Base-by-base conservation (phyloP, 208 protist genomes). In the Leishmania braziliensis region DNA sequence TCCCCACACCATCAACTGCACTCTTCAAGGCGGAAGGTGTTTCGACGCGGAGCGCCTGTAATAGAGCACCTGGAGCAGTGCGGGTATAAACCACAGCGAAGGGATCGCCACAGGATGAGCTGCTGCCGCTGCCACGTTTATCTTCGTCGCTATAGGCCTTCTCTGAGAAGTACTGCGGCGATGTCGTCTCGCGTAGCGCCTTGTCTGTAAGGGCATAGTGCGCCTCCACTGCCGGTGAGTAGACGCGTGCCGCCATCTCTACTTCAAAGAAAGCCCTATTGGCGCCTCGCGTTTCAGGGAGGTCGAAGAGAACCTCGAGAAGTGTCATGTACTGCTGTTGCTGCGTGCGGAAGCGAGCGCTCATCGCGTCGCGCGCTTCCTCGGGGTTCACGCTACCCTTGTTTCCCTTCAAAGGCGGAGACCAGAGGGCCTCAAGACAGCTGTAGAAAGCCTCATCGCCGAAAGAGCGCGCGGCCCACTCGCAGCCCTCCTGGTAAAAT, bases 401-500 rank as follows among this genome's bases (percentile, higher is more conserved):
- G 12, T 68, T n/a, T n/a, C 48, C 39, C 16, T 56, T 14, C 14
- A 43, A 26, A 2, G 75, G 33, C 43, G 60, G 23, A 4, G 54
- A 18, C 88, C 88, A 91, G 0, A 91, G 77, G 18, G 86, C 84
- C 5, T 90, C 48, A 1, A 93, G 68, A n/a, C 92, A 95, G 48
- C 50, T 16, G 75, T 85, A 93, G 79, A 95, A 93, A 53, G 70
- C 76, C 16, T 26, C 39, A 23, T 29, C 39, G 78, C 83, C 85
- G 36, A 84, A 75, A n/a, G n/a, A 77, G 36, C 82, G 82, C 5
- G 58, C 83, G 0, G 78, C 85, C 86, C 86, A 88, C 70, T 95
- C 92, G 80, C 92, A 95, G 14, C 87, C 90, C 71, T 95, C 92
- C 58, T 93, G 90, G 43, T 93, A 68, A 5, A 93, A 73, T 5